Evolutionary conservation across 257 asterid species (phyloP).

Genomic region (Ballota nigra): DNA sequence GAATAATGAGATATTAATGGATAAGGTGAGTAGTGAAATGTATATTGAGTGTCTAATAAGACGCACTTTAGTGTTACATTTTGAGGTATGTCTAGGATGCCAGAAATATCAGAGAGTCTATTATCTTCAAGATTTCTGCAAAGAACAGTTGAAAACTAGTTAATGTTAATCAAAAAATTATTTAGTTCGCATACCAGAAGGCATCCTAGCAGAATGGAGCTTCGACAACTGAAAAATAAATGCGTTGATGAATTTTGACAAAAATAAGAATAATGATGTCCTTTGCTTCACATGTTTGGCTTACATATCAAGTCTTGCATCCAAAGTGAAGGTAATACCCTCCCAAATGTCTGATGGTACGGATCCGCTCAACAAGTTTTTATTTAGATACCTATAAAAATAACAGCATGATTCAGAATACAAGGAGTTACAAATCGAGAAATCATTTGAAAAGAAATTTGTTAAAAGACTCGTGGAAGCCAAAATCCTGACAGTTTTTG

Average conservation of each 20-base stretch:
- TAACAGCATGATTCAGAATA: constrained; percentile 6
- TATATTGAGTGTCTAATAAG: not conserved
- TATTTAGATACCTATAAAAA: constrained; percentile 34
- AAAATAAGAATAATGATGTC: not conserved
- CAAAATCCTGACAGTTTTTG: constrained; percentile 40
- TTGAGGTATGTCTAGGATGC: constrained; percentile 40
- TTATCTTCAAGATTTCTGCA: constrained; percentile 50
- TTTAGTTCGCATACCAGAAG: not conserved
- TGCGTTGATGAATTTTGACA: not conserved
- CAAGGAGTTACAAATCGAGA: not conserved
- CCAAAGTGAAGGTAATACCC: constrained; percentile 34
- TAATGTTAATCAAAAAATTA: not conserved
- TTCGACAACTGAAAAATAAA: not conserved
- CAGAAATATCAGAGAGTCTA: constrained; percentile 48
- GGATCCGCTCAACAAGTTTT: constrained; percentile 47
- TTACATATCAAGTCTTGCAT: constrained; percentile 47
- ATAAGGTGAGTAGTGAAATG: not conserved
- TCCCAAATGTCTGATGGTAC: constrained; percentile 58
- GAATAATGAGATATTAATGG: not conserved
- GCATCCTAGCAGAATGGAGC: not conserved
- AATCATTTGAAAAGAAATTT: not conserved
- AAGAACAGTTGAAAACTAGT: constrained; percentile 13
- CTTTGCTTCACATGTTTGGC: constrained; percentile 11
- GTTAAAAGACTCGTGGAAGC: constrained; percentile 11
- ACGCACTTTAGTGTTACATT: constrained; percentile 45